These are phyloP conservation scores for Macrolepiota fuliginosa DNA, from an alignment of 768 basidiomycete species.

Conservation along the genomic window DNA sequence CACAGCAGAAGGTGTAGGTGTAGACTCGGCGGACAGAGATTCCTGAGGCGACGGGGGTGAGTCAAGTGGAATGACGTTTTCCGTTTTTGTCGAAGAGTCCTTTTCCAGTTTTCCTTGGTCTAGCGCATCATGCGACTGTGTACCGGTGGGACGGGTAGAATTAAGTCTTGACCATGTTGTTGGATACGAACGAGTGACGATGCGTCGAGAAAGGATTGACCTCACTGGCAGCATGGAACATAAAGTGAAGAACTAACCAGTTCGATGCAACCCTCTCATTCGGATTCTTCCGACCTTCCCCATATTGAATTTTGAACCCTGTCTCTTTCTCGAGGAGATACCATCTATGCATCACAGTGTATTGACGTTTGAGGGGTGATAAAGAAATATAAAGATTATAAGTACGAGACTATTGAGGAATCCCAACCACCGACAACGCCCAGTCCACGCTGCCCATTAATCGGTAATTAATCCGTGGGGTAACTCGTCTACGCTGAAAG, in stretches of 20 bases:
- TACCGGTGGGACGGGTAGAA: not conserved
- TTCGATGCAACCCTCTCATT: not conserved
- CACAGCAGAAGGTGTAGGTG: not conserved
- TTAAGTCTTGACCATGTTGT: not conserved
- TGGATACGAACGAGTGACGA: conserved; percentile 2
- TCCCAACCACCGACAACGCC: not conserved
- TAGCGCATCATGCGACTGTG: not conserved
- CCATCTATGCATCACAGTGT: not conserved
- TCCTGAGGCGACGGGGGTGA: not conserved
- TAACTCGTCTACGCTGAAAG: conserved; percentile 1
- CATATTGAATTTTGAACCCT: not conserved
- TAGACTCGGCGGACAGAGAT: not conserved
- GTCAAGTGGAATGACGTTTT: not conserved
- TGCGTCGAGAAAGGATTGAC: conserved; percentile 3
- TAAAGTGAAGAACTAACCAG: not conserved
- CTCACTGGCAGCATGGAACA: conserved; percentile 11
- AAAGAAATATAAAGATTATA: conserved; percentile 7
- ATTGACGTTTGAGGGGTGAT: not conserved
- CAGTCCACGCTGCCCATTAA: conserved; percentile 6
- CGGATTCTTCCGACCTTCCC: conserved; percentile 4
- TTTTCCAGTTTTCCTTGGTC: not conserved
- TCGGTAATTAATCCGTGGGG: not conserved
- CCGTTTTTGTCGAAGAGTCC: not conserved
- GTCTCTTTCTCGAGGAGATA: not conserved
- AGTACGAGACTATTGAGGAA: conserved; percentile 6